These are phyloP conservation scores for Xylariaceae sp. DNA, from an alignment of 2,329 filamentous ascomycete genomes.

Conservation along the genomic window DNA sequence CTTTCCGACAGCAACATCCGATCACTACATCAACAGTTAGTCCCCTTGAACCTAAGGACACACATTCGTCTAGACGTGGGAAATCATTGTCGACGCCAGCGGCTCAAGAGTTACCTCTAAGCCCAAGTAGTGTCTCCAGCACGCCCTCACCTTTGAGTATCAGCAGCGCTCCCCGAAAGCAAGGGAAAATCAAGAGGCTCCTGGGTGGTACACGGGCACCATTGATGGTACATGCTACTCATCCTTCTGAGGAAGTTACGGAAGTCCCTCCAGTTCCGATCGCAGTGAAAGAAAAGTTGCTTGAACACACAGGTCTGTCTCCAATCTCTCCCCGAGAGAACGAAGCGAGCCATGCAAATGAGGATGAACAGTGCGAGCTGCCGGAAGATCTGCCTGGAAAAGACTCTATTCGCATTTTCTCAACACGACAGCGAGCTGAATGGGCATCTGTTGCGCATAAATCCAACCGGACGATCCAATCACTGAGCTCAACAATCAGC, in stretches of 20 bases:
- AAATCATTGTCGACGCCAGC: conserved; percentile 8
- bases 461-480: conserved; percentile 13
- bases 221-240: conserved; percentile 31
- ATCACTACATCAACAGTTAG: background rate
- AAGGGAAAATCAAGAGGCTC: conserved; percentile 38
- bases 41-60: background rate
- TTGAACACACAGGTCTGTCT: conserved; percentile 33
- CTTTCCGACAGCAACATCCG: background rate
- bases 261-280: conserved; percentile 35
- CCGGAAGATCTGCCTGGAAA: too few relatives aligned
- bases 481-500: conserved; percentile 20
- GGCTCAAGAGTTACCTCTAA: conserved; percentile 24
- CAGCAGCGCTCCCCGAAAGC: conserved; percentile 34
- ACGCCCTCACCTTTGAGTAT: conserved; percentile 33
- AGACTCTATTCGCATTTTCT: too few relatives aligned
- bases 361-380: too few relatives aligned
- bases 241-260: conserved; percentile 27
- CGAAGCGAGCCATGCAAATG: too few relatives aligned
- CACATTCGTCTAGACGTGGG: background rate
- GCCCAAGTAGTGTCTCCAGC: conserved; percentile 28
- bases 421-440: too few relatives aligned
- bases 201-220: conserved; percentile 34
- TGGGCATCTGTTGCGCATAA: conserved; percentile 11
- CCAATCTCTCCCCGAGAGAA: too few relatives aligned
- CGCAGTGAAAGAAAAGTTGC: conserved; percentile 34